Conservation (phyloP, 2,329 filamentous ascomycete genomes). For the Escovopsis sp. region DNA sequence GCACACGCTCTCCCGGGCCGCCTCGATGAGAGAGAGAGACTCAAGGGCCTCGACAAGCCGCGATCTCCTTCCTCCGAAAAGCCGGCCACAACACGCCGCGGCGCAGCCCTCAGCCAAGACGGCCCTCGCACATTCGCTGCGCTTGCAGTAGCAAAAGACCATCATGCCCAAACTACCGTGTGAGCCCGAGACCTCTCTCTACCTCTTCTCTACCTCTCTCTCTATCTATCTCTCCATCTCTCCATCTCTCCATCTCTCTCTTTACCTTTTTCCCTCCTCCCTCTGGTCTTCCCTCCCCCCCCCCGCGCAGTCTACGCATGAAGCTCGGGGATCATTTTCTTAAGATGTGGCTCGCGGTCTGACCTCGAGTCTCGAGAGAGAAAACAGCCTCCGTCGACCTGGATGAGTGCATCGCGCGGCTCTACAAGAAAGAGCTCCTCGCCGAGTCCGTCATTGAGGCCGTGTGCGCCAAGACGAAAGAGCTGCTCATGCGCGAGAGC, state of each 20-base stretch:
- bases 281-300: too few relatives aligned
- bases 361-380: not conserved
- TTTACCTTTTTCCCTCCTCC: too few relatives aligned
- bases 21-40: slow-evolving; percentile 11
- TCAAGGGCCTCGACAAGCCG: too few relatives aligned
- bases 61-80: slow-evolving; percentile 3
- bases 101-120: too few relatives aligned
- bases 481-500: slow-evolving; percentile 98
- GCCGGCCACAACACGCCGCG: slow-evolving; percentile 3
- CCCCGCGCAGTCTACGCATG: too few relatives aligned
- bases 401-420: slow-evolving; percentile 92
- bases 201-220: too few relatives aligned
- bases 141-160: slow-evolving; percentile 2
- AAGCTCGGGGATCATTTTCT: too few relatives aligned
- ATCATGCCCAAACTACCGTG: slow-evolving; percentile 44
- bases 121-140: too few relatives aligned
- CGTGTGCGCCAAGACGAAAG: slow-evolving; percentile 98
- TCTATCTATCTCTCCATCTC: too few relatives aligned
- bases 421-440: slow-evolving; percentile 93
- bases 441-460: slow-evolving; percentile 97
- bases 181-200: slow-evolving; percentile 19
- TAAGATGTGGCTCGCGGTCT: not conserved
- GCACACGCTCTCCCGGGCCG: slow-evolving; percentile 17
- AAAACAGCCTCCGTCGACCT: slow-evolving; percentile 78
- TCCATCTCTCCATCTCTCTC: too few relatives aligned